A percentile compares a stretch with the other conserved stretches of the same genome.
Evolutionary conservation across 2,329 filamentous ascomycete species (phyloP).

Genomic region (Chrysoporthe puriensis): DNA sequence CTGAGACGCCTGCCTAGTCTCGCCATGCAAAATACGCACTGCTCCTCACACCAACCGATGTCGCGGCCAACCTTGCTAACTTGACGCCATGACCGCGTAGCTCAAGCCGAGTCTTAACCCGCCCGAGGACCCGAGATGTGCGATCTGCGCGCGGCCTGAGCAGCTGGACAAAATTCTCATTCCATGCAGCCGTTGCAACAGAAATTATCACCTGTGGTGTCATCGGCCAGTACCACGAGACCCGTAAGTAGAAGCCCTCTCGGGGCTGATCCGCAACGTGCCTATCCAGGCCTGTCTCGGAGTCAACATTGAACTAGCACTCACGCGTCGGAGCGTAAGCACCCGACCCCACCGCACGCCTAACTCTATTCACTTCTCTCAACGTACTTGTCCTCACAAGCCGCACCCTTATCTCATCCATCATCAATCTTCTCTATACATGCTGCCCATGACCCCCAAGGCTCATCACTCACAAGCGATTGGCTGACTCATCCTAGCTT

Average conservation of each 20-base stretch:
- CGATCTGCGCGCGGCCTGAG: slow-evolving; percentile 24
- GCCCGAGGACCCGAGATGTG: slow-evolving; percentile 14
- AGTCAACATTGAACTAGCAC: background rate
- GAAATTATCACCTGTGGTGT: slow-evolving; percentile 34
- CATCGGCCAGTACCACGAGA: slow-evolving; percentile 31
- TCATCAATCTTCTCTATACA: background rate
- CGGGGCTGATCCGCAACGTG: background rate
- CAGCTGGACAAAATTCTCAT: slow-evolving; percentile 32
- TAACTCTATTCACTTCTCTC: background rate
- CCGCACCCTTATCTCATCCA: background rate
- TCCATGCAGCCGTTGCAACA: slow-evolving; percentile 31
- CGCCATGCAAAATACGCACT: slow-evolving; percentile 29
- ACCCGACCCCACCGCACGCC: slow-evolving; percentile 10
- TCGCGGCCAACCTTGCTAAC: slow-evolving; percentile 17
- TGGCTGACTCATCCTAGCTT: slow-evolving; percentile 21
- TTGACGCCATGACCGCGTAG: slow-evolving; percentile 18
- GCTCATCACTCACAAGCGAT: background rate
- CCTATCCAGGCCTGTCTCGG: background rate
- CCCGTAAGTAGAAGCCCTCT: slow-evolving; percentile 13
- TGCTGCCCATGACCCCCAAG: background rate
- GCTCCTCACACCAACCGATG: slow-evolving; percentile 14
- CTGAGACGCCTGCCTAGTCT: slow-evolving; percentile 56
- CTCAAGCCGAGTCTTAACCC: slow-evolving; percentile 6
- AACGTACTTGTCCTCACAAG: background rate
- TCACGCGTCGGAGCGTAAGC: slow-evolving; percentile 5